Percentiles rank a stretch among this genome's conserved stretches.
These are phyloP conservation scores for Geotrichum klebahnii DNA, from an alignment of 1,139 yeast genomes.

Conservation along the genomic window DNA sequence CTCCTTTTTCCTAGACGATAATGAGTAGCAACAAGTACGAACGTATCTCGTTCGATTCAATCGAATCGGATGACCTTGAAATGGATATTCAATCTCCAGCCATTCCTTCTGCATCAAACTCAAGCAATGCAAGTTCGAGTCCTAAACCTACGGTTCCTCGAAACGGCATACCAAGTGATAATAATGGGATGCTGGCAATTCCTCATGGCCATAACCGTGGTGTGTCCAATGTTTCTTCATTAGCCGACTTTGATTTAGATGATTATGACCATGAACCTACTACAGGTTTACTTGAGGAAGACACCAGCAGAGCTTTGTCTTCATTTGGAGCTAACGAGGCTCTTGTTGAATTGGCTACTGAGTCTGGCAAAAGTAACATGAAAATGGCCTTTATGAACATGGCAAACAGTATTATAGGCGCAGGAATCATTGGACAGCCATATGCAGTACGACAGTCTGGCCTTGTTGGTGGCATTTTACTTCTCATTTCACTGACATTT, in stretches of 20 bases:
- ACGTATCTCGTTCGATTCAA: slow-evolving; percentile 13
- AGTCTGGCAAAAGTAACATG: slow-evolving; percentile 49
- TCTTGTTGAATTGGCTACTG: slow-evolving; percentile 31
- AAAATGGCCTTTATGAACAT: slow-evolving; percentile 93
- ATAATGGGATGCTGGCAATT: neutral
- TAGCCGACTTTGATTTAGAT: slow-evolving; percentile 12
- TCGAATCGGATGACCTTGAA: slow-evolving; percentile 6
- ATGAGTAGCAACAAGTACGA: slow-evolving; percentile 12
- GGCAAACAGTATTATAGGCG: slow-evolving; percentile 90
- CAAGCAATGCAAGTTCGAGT: neutral
- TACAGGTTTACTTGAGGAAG: slow-evolving; percentile 6
- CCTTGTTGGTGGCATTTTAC: slow-evolving; percentile 63
- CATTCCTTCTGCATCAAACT: neutral
- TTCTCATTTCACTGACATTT: slow-evolving; percentile 56
- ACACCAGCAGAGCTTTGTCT: neutral
- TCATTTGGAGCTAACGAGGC: slow-evolving; percentile 26
- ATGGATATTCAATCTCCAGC: slow-evolving; percentile 1
- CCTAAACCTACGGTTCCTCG: neutral
- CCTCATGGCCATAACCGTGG: slow-evolving; percentile 4
- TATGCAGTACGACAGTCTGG: slow-evolving; percentile 83
- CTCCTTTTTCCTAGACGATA: neutral
- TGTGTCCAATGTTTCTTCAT: neutral
- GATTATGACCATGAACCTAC: slow-evolving; percentile 11
- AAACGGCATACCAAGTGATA: too few relatives aligned
- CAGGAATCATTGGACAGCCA: slow-evolving; percentile 93